A percentile compares a stretch with the other conserved stretches of the same genome.
Evolutionary conservation across 2,329 filamentous ascomycete genomes (phyloP).

Genomic region (Thelonectria blattea): DNA sequence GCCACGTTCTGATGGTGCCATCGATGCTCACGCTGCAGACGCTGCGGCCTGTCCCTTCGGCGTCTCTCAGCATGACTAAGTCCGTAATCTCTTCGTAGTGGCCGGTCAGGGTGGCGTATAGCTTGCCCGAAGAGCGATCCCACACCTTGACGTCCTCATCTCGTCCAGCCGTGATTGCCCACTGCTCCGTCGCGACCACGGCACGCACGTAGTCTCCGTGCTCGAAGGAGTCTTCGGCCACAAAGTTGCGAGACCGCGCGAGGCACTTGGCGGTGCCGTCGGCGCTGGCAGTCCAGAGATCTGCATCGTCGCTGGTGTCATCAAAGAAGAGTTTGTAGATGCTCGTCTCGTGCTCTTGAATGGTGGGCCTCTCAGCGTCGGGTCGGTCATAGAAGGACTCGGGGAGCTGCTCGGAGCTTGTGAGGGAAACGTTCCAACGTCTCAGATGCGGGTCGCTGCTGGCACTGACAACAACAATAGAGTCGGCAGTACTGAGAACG

Average conservation of each 20-base stretch:
- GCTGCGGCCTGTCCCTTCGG: slow-evolving; percentile 46
- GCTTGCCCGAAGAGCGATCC: slow-evolving; percentile 75
- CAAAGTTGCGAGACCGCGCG: slow-evolving; percentile 70
- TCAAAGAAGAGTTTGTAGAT: slow-evolving; percentile 84
- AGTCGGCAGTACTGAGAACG: slow-evolving; percentile 54
- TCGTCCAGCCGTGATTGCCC: slow-evolving; percentile 85
- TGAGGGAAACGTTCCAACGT: slow-evolving; percentile 69
- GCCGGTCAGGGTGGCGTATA: slow-evolving; percentile 77
- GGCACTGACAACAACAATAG: slow-evolving; percentile 73
- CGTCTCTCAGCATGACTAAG: slow-evolving; percentile 64
- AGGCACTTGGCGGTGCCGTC: slow-evolving; percentile 89
- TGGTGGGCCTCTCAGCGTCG: slow-evolving; percentile 54
- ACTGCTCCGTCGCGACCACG: slow-evolving; percentile 75
- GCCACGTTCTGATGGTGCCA: slow-evolving; percentile 85
- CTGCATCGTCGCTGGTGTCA: slow-evolving; percentile 62
- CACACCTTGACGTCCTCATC: slow-evolving; percentile 93
- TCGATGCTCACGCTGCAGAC: slow-evolving; percentile 89
- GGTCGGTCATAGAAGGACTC: slow-evolving; percentile 51
- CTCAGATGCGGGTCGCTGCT: slow-evolving; percentile 83
- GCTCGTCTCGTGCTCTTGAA: slow-evolving; percentile 87
- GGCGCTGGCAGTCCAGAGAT: slow-evolving; percentile 92
- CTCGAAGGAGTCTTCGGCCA: slow-evolving; percentile 71
- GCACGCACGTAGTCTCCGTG: slow-evolving; percentile 93
- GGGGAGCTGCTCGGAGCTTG: slow-evolving; percentile 60
- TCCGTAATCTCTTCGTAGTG: slow-evolving; percentile 95